A percentile compares a stretch with the other conserved stretches of the same genome.
Evolutionary conservation across 768 basidiomycete genomes (phyloP).

Genomic region (Hygrophoropsis aurantiaca): DNA sequence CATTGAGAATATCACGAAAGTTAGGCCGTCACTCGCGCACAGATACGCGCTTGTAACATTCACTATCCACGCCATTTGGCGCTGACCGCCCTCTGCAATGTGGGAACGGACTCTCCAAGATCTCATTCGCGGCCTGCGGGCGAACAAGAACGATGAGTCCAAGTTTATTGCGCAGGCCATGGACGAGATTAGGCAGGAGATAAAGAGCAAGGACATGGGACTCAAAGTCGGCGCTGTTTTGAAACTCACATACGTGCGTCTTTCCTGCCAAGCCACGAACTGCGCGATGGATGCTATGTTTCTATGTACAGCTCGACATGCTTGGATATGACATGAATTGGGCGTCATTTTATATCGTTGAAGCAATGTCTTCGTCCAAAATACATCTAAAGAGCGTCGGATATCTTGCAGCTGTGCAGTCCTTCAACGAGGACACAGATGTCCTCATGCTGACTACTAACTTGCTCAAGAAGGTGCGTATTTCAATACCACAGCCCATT

Average conservation of each 20-base stretch:
- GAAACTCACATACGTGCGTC: slow-evolving; percentile 93
- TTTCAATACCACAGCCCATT: neutral
- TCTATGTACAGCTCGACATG: slow-evolving; percentile 82
- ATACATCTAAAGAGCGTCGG: slow-evolving; percentile 94
- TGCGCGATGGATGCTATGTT: slow-evolving; percentile 9
- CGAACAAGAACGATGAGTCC: slow-evolving; percentile 91
- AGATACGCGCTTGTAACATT: too few relatives aligned
- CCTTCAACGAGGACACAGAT: slow-evolving; percentile 92
- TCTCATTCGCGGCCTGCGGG: slow-evolving; percentile 91
- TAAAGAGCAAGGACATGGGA: slow-evolving; percentile 93
- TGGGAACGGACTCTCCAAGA: slow-evolving; percentile 97
- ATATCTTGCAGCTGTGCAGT: slow-evolving; percentile 90
- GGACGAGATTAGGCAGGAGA: slow-evolving; percentile 91
- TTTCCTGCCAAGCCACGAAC: neutral
- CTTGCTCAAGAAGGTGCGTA: slow-evolving; percentile 83
- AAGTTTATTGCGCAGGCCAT: slow-evolving; percentile 91
- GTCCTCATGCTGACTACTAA: slow-evolving; percentile 98
- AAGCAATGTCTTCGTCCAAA: slow-evolving; percentile 94
- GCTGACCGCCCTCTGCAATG: slow-evolving; percentile 45
- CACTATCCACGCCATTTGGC: neutral
- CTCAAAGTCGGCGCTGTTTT: slow-evolving; percentile 93
- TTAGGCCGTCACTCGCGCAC: too few relatives aligned
- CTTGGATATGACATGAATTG: slow-evolving; percentile 92
- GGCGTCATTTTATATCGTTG: slow-evolving; percentile 96
- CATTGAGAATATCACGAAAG: too few relatives aligned